Base-by-base conservation (phyloP, 257 asterid genomes). In the Dorcoceras hygrometricum region DNA sequence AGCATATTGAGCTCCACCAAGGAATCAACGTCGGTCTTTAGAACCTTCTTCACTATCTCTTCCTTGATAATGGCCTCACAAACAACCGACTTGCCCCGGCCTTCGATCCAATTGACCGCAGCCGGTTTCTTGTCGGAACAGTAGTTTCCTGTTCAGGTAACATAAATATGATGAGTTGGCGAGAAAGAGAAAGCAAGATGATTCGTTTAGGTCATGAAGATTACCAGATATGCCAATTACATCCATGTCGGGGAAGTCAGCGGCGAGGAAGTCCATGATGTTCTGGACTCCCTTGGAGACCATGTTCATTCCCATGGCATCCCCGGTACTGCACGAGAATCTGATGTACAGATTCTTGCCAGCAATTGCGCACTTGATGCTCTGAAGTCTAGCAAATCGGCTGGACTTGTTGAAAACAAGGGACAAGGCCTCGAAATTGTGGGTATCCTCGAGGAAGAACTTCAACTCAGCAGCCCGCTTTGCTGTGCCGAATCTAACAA, bases 251-350 rank as follows among this genome's bases (percentile, higher is more conserved):
- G 82, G 82, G 55, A 80, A 80, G 69, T 80, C 82, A 16, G 55
- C 71, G 57, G 1, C 26, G 3, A 80, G 77, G 64, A 73, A 73
- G 32, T 74, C 82, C 8, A 80, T 11, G 5, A 80, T 80, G 53
- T 80, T 77, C 80, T 80, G 79, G 51, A 80, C 85, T 11, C 85
- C 85, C 48, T 80, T 80, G 34, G 82, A 69, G 12, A 79, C 79
- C 84, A 79, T 79, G 76, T 79, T 79, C 84, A 79, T 79, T 1
- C 84, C 84, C 85, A 80, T 80, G 68, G 85, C 85, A 69, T 80
- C 85, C 8, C 85, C 82, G 9, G 82, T 80, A 69, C 78, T 74
- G 71, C 85, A 77, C 50, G 80, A 16, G 77, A 76, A 80, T 16
- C 85, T 65, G 10, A 71, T 68, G 74, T 80, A 80, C 2, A 80